phyloP scores from a whole-genome alignment of 192 early-diverging fungal genomes.

The Cladochytrium replicatum region DNA sequence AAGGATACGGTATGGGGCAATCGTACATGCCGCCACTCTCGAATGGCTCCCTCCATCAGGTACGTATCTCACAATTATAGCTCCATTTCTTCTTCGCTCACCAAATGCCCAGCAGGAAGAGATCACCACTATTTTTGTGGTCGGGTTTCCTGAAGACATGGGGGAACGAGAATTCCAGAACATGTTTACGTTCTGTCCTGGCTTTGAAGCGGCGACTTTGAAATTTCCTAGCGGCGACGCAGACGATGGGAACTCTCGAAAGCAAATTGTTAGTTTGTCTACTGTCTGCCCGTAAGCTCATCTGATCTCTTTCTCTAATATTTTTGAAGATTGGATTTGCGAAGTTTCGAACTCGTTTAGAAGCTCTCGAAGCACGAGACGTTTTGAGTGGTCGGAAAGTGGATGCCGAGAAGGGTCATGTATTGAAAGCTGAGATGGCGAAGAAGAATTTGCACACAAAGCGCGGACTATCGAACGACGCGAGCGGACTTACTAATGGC shows the following conservation, averaged over 20 bases:
- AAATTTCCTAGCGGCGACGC: conserved; percentile 72
- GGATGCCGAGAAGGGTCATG: conserved; percentile 72
- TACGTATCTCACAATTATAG: too few relatives aligned
- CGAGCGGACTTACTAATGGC: conserved; percentile 16
- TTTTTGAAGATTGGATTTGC: conserved; percentile 89
- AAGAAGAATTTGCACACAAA: conserved; percentile 97
- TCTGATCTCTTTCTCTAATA: conserved; percentile 4
- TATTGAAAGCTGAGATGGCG: conserved; percentile 97
- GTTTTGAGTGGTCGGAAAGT: conserved; percentile 84
- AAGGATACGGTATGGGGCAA: too few relatives aligned
- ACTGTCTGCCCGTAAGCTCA: conserved; percentile 25
- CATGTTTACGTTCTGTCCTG: conserved; percentile 97
- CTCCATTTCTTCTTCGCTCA: too few relatives aligned
- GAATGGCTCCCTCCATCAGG: too few relatives aligned
- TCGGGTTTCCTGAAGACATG: conserved; percentile 99
- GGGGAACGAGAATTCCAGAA: conserved; percentile 98
- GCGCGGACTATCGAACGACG: conserved; percentile 60
- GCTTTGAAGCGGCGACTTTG: conserved; percentile 95
- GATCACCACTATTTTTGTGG: conserved; percentile 98
- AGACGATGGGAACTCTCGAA: conserved; percentile 46
- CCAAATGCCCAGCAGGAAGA: too few relatives aligned
- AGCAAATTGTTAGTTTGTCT: conserved; percentile 74
- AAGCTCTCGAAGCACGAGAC: conserved; percentile 87
- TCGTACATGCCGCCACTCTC: too few relatives aligned
- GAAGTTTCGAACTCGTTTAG: conserved; percentile 83